Base-by-base conservation (phyloP, 2,329 filamentous ascomycete genomes). In the Aspergillus luchuensis region DNA sequence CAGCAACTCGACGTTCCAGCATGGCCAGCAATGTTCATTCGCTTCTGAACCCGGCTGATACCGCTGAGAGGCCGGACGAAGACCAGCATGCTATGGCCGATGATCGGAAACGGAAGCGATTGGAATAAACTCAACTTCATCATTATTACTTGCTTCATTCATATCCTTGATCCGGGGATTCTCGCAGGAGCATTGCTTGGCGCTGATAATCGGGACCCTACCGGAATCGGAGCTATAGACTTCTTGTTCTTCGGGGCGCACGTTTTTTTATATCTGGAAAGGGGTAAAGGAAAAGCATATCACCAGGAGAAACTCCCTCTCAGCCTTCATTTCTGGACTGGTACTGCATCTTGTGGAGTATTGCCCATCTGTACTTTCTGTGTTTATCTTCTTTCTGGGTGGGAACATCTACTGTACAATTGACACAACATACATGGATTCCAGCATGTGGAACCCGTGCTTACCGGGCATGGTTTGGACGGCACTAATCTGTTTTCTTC, bases 21-120 rank as follows among this genome's bases (percentile, higher is more conserved):
- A 90, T 90, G 88, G 88, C 88, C 6, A 89, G 87, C 66, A 90
- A 88, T 66, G 85, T 89, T 21, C 86, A 89, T 71, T 87, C 84
- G 5, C 74, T 90, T 23, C 79, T 90, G 1, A 90, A 90, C 66
- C 88, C 88, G 5, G 86, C 87, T 13, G 87, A 89, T 66, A 89
- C 87, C 1, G 85, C 84, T 2, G 88, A 90, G 73, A 76, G 86
- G 60, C 84, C 85, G 19, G 87, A 87, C 49, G 87, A 89, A 70
- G 87, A 89, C 60, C 81, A 87, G 60, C 79, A 81, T 48, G 57
- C 64, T 23, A 79, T 81, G 57, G 75, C 76, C 52, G 85, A 87
- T 19, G 86, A 88, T 60, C 79, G 87, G 62, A 89, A 88, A 77
- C 80, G 86, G 65, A 88, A 88, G 76, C 76, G 84, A 68, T 61